A percentile compares a stretch with the other conserved stretches of the same genome.
Conservation (phyloP, 495 filamentous ascomycete genomes). For the Sphaerosporella brunnea region DNA sequence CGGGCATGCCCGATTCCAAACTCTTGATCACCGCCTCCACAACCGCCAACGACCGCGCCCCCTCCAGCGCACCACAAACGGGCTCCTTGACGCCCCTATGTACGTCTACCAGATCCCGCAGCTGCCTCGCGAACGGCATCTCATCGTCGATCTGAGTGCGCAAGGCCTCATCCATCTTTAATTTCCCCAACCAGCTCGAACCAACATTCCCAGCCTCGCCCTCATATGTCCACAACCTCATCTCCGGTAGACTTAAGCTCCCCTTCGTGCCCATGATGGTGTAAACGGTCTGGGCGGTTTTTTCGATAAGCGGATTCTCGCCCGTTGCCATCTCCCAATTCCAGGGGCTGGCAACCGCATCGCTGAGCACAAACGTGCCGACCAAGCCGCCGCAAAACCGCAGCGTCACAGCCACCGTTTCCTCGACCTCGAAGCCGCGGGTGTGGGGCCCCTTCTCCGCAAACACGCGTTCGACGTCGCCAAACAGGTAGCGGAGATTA, state of each 20-base stretch:
- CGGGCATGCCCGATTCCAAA: conserved; percentile 17
- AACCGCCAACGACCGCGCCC: conserved; percentile 31
- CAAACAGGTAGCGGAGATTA: conserved; percentile 40
- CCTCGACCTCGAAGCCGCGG: conserved; percentile 32
- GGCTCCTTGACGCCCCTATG: conserved; percentile 30
- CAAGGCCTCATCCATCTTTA: conserved; percentile 26
- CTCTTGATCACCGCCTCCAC: conserved; percentile 30
- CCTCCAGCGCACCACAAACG: conserved; percentile 31
- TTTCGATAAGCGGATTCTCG: conserved; percentile 39
- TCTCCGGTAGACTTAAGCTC: conserved; percentile 39
- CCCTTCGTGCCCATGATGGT: conserved; percentile 39
- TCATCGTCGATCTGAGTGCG: conserved; percentile 27
- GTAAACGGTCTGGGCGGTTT: conserved; percentile 29
- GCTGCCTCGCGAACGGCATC: conserved; percentile 38
- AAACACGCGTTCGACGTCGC: conserved; percentile 34
- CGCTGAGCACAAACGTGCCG: conserved; percentile 39
- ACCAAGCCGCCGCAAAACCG: conserved; percentile 40
- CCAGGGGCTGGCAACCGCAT: conserved; percentile 35
- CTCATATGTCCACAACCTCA: conserved; percentile 37
- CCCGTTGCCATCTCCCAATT: conserved; percentile 41
- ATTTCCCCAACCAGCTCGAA: conserved; percentile 24
- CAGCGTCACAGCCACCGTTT: conserved; percentile 39
- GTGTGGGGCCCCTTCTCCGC: conserved; percentile 35
- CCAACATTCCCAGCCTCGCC: conserved; percentile 10
- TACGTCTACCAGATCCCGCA: conserved; percentile 39